Conservation (phyloP, 345 rosid species). For the Lepidium africanum region DNA sequence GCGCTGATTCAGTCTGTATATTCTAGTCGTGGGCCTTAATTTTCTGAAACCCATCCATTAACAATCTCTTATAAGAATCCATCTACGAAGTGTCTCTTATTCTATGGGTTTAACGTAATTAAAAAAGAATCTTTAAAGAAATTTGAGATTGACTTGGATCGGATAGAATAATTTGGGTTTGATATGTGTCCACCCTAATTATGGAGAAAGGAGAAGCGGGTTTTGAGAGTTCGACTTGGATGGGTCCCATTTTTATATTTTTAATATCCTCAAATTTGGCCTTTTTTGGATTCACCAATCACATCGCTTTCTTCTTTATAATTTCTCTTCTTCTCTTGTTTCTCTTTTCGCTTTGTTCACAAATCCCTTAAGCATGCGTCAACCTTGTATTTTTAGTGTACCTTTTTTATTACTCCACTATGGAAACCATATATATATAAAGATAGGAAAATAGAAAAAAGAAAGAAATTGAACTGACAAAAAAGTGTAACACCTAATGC, state of each 20-base stretch:
- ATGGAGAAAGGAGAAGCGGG: conserved; percentile 5
- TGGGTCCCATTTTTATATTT: background rate
- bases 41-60: too few relatives aligned
- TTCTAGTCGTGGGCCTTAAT: too few relatives aligned
- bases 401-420: background rate
- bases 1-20: too few relatives aligned
- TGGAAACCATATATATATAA: background rate
- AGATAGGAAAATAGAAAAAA: background rate
- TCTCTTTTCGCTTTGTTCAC: background rate
- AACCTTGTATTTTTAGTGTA: background rate
- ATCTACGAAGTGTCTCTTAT: too few relatives aligned
- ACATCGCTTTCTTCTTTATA: conserved; percentile 4
- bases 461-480: background rate
- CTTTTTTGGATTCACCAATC: conserved; percentile 17
- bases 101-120: too few relatives aligned
- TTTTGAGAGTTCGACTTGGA: conserved; percentile 10
- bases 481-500: background rate
- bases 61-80: too few relatives aligned
- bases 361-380: conserved; percentile 7
- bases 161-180: too few relatives aligned
- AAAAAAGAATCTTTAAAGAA: too few relatives aligned
- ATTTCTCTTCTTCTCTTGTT: too few relatives aligned
- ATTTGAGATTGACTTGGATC: too few relatives aligned
- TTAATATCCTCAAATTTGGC: background rate
- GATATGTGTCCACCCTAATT: background rate